Evolutionary conservation across 164 flowering plant genomes (phyloP), one percentile per base, ranked within the genome.

Genomic region (Annona squamosa): DNA sequence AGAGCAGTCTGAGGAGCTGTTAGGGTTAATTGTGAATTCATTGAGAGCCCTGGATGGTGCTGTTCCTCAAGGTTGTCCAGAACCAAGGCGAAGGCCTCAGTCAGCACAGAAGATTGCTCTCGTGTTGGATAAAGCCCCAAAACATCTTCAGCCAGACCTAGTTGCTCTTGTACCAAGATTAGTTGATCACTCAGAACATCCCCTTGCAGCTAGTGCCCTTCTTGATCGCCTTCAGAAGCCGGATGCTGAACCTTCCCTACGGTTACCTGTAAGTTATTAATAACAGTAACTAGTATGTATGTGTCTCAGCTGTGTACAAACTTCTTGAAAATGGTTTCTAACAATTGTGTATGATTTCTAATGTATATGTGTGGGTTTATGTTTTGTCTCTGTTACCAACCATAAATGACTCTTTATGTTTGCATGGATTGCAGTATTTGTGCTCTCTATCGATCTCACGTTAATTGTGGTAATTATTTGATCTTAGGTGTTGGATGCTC

Each of bases 1-100:
- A 5, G 97, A 93, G 83, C 97, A 92, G 79, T 93, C 99, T 37
- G 99, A 92, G 88, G 99, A 96, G 87, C 92, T 96, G n/a, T 82
- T 96, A 77, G 99, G 97, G 70, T 85, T 96, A 81, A 96, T 96
- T 75, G 97, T 96, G 41, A 96, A 92, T 80, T 96, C 99, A 10
- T 75, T 96, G 70, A 88, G 97, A 82, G 88, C 99, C 67, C 84
- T 96, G 59, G 99, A 96, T 85, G 93, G 95, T 74, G 95, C 91
- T 74, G 91, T 90, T 73, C 92, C 97, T 19, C 98, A 92, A 81
- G 93, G 98, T 77, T 93, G 95, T 78, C 95, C 97, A 57, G 98
- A 91, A 78, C 97, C 97, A 46, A 85, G 92, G 79, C 81, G 98
- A 71, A 80, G 93, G 77, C 97, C 97, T 63, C 97, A 92, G 76